Conservation (phyloP, 2,329 filamentous ascomycete species). For the Fusarium tricinctum region DNA sequence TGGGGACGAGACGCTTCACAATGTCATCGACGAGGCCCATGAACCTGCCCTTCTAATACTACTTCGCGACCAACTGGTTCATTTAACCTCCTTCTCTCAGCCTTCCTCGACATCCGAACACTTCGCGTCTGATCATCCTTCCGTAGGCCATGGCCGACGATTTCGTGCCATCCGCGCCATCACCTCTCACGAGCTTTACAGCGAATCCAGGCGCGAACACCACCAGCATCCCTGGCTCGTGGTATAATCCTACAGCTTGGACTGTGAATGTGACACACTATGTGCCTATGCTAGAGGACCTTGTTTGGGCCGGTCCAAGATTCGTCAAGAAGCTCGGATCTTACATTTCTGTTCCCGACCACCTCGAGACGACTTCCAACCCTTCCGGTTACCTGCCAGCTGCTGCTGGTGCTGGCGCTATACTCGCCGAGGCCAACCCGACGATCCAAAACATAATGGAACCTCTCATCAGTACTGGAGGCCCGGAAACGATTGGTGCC, state of each 20-base stretch:
- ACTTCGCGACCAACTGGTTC: not conserved
- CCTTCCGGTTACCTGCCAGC: conserved; percentile 40
- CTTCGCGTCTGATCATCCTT: conserved; percentile 18
- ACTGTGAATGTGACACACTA: conserved; percentile 71
- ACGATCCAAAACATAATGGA: conserved; percentile 52
- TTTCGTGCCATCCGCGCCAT: conserved; percentile 38
- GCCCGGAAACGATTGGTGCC: conserved; percentile 25
- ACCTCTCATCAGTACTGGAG: conserved; percentile 32
- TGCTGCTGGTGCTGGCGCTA: conserved; percentile 34
- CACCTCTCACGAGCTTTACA: conserved; percentile 41
- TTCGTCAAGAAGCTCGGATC: conserved; percentile 77
- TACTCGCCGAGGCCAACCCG: conserved; percentile 45
- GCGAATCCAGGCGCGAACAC: conserved; percentile 26
- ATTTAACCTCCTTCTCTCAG: conserved; percentile 3
- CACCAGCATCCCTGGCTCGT: conserved; percentile 50
- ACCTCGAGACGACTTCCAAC: conserved; percentile 67
- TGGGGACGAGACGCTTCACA: conserved; percentile 39
- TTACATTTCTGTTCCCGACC: conserved; percentile 72
- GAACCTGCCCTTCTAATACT: conserved; percentile 28
- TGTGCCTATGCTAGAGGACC: conserved; percentile 75
- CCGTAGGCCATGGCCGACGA: conserved; percentile 46
- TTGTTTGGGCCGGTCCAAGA: conserved; percentile 77
- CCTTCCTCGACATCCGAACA: conserved; percentile 1
- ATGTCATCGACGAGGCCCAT: conserved; percentile 39
- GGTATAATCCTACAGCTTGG: conserved; percentile 70